Evolutionary conservation across 1,284 basidiomycete genomes (phyloP).

Genomic region (Neotropicomus parvogracilis): DNA sequence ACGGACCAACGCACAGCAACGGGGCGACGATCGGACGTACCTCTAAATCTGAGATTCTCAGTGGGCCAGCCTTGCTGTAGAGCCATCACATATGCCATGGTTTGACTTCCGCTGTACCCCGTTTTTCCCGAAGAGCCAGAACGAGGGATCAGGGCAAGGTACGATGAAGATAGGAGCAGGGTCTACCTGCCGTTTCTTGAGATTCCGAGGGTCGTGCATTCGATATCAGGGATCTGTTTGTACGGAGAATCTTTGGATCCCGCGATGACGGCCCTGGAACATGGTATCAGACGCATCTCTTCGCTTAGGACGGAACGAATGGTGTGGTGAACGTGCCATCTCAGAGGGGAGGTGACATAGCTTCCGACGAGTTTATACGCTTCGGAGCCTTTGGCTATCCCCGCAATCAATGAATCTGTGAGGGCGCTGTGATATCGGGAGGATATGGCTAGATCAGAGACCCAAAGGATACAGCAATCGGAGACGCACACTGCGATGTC

Average conservation of each 20-base stretch:
- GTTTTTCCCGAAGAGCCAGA: not conserved
- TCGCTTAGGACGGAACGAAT: not conserved
- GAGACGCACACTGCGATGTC: slow-evolving; percentile 78
- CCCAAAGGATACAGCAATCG: not conserved
- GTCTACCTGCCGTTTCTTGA: slow-evolving; percentile 78
- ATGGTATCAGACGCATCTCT: not conserved
- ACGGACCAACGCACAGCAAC: not conserved
- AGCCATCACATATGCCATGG: slow-evolving; percentile 95
- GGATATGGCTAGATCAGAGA: slow-evolving; percentile 4
- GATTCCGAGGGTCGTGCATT: slow-evolving; percentile 84
- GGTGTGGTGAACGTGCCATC: slow-evolving; percentile 56
- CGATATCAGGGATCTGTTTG: slow-evolving; percentile 71
- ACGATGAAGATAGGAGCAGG: not conserved
- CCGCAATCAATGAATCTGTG: slow-evolving; percentile 91
- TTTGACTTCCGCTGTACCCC: slow-evolving; percentile 70
- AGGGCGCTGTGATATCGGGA: slow-evolving; percentile 61
- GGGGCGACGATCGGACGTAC: slow-evolving; percentile 40
- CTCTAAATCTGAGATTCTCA: slow-evolving; percentile 69
- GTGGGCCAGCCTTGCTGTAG: slow-evolving; percentile 81
- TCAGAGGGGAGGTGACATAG: slow-evolving; percentile 85
- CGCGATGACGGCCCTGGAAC: slow-evolving; percentile 83
- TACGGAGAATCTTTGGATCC: slow-evolving; percentile 70
- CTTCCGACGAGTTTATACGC: slow-evolving; percentile 91
- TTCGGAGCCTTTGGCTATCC: slow-evolving; percentile 72
- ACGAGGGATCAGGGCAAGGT: not conserved